Base-by-base conservation (phyloP, 2,329 filamentous ascomycete species). In the Colletotrichum euphorbiae region DNA sequence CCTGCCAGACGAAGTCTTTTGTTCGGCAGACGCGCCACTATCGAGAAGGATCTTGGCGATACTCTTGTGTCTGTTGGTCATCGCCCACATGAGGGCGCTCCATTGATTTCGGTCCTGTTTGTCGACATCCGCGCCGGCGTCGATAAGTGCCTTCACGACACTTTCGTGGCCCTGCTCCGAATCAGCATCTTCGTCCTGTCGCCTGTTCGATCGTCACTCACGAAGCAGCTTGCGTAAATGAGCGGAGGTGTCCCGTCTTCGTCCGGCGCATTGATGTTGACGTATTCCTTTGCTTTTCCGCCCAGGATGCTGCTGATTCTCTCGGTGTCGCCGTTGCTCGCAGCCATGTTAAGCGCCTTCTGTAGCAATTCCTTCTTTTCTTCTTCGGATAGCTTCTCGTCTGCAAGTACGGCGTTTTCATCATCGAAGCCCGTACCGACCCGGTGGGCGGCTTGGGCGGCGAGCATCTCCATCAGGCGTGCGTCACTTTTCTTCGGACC, bases 31-130 rank as follows among this genome's bases (percentile, higher is more conserved):
- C 19, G 96, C 96, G 15, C 94, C 94, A 74, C 96, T 93, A 77
- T 99, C 95, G 38, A 99, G 87, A 15, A 99, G 83, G 11, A 94
- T 85, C 80, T 98, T 98, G 40, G 95, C 94, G 72, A 99, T 99
- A 54, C 90, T 90, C 80, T 98, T 98, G 80, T 99, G 96, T 65
- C 94, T 85, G 79, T 99, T 99, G 63, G 96, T 99, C 93, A 98
- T 98, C 56, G 96, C 95, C 96, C 96, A 99, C 94, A 99, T 99
- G 69, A 99, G 85, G 13, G 96, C 93, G 75, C 93, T 98, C 96
- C 96, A 99, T 76, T 97, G 91, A 77, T 98, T 98, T 71, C 91
- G 92, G 77, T 99, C 96, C 79, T 98, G 95, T 74, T 91, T 91
- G 80, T 99, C 94, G 59, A 98, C 94, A 74, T 93, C 88, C 43